These are phyloP conservation scores for Phytophthora sp. DNA, from an alignment of 352 stramenopile genomes.

Conservation along the genomic window DNA sequence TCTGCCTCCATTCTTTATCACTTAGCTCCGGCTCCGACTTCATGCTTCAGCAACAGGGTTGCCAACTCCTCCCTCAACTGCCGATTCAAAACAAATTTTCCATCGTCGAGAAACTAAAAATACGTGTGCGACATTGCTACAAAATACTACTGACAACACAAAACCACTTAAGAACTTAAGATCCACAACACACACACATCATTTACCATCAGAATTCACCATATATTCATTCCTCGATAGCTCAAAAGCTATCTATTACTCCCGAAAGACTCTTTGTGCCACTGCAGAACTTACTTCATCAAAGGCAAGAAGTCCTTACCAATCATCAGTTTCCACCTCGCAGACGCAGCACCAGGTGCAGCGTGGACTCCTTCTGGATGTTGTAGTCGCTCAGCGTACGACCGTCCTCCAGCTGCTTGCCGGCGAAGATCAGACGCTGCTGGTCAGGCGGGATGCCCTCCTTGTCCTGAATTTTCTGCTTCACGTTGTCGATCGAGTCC, in stretches of 20 bases:
- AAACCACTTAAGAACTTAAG: background rate
- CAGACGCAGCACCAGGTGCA: conserved; percentile 95
- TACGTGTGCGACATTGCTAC: background rate
- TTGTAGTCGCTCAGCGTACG: conserved; percentile 95
- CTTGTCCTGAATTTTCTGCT: conserved; percentile 67
- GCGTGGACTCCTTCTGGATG: conserved; percentile 96
- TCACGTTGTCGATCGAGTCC: conserved; percentile 73
- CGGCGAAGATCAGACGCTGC: conserved; percentile 96
- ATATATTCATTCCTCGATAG: conserved; percentile 22
- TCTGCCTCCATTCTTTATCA: conserved; percentile 66
- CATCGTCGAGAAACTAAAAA: conserved; percentile 8
- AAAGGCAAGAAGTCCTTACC: background rate
- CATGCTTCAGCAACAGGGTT: conserved; percentile 1
- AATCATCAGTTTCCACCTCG: conserved; percentile 59
- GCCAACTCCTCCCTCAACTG: background rate
- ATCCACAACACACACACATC: too few species aligned
- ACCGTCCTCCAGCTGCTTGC: conserved; percentile 95
- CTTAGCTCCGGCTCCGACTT: conserved; percentile 33
- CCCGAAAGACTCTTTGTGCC: background rate
- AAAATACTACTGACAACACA: background rate
- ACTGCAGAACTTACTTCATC: conserved; percentile 16
- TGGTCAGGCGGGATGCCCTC: conserved; percentile 94
- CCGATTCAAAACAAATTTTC: too few species aligned
- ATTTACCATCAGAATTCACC: background rate
- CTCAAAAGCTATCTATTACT: background rate